phyloP scores from a whole-genome alignment of 2,329 filamentous ascomycete species.

The Ascochyta pisi region DNA sequence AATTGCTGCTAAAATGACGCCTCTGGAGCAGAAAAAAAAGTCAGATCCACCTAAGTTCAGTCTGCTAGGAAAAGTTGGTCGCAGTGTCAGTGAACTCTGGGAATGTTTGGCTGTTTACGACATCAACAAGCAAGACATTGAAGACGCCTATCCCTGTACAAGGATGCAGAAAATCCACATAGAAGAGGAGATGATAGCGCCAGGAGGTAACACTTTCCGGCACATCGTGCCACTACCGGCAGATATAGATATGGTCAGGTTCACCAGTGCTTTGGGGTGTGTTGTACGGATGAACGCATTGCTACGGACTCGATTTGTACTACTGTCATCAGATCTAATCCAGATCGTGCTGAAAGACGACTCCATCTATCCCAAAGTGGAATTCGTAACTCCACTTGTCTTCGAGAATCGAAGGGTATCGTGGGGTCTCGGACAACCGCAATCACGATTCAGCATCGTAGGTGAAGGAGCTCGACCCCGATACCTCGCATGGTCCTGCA shows the following conservation, averaged over 20 bases:
- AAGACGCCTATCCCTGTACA: conserved; percentile 6
- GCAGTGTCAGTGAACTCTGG: neutral
- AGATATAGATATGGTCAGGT: neutral
- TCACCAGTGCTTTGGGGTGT: neutral
- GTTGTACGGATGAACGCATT: neutral
- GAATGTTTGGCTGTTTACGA: neutral
- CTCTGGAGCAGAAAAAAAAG: neutral
- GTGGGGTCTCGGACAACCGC: conserved; percentile 2
- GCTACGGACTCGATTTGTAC: conserved; percentile 3
- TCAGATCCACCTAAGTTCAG: neutral
- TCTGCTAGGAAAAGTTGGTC: neutral
- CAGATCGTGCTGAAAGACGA: neutral
- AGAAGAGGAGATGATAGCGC: conserved; percentile 2
- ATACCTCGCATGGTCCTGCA: neutral
- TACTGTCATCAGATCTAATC: conserved; percentile 1
- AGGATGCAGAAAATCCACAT: conserved; percentile 1
- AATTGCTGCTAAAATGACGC: conserved; percentile 1
- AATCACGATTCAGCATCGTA: conserved; percentile 5
- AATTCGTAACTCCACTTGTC: neutral
- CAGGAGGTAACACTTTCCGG: conserved; percentile 3
- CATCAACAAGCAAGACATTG: neutral
- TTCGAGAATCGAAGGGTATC: neutral
- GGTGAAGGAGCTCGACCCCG: neutral
- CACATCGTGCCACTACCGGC: conserved; percentile 1
- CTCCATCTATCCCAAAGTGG: neutral